Conservation (phyloP, 2,329 filamentous ascomycete genomes). For the Botryosphaeria agaves region DNA sequence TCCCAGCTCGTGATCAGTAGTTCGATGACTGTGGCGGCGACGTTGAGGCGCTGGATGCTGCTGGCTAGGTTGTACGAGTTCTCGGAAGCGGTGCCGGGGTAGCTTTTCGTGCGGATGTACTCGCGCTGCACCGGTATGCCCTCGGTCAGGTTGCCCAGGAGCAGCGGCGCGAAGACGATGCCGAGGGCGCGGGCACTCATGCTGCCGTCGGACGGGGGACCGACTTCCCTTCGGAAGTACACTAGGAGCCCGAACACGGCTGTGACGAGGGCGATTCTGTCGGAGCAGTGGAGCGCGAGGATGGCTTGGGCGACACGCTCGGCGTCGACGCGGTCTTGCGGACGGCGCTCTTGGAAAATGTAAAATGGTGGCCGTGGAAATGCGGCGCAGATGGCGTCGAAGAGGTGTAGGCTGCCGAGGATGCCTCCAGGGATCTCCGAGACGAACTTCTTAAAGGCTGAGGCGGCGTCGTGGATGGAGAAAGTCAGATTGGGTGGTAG, state of each 20-base stretch:
- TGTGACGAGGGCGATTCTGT: conserved; percentile 3
- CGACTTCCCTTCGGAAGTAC: neutral
- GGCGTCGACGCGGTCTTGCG: no score
- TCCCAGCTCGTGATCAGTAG: neutral
- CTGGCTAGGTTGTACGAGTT: neutral
- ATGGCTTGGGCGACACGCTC: no score
- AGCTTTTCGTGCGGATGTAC: neutral
- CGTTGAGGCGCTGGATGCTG: neutral
- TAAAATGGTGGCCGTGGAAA: no score
- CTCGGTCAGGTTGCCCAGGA: neutral
- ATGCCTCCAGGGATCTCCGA: conserved; percentile 47
- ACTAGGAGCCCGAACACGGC: conserved; percentile 5
- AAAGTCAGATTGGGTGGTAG: conserved; percentile 43
- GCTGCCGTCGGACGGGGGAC: neutral
- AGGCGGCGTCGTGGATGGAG: conserved; percentile 47
- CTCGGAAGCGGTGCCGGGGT: neutral
- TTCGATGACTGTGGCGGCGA: neutral
- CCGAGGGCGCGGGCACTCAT: conserved; percentile 1
- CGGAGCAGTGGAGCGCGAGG: conserved; percentile 2
- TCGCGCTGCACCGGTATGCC: neutral
- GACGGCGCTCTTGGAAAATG: no score
- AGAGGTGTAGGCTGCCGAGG: conserved; percentile 42
- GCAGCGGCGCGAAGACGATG: neutral
- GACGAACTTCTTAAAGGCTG: conserved; percentile 49
- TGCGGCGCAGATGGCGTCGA: conserved; percentile 34